A percentile compares a stretch with the other conserved stretches of the same genome.
Evolutionary conservation across 176 grass and related monocot species (phyloP).

Genomic region (Phoenix dactylifera): DNA sequence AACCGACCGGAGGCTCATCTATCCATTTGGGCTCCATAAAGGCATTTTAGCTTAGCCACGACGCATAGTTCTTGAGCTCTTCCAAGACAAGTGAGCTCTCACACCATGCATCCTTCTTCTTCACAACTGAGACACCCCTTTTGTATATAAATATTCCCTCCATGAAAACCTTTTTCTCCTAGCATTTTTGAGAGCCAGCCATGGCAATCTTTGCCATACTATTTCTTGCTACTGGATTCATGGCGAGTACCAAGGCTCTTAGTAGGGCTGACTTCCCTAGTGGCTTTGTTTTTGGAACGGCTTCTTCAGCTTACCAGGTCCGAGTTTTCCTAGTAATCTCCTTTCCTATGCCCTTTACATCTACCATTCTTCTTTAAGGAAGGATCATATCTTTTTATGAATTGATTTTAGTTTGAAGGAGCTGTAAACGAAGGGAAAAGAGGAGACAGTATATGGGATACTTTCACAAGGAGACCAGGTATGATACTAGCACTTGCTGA

Average conservation of each 20-base stretch:
- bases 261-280: slow-evolving; percentile 72
- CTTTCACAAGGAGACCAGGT: slow-evolving; percentile 65
- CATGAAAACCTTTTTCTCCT: not conserved
- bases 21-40: not conserved
- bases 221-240: slow-evolving; percentile 42
- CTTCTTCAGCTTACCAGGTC: slow-evolving; percentile 92
- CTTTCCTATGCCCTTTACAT: not conserved
- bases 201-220: slow-evolving; percentile 43
- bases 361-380: too few relatives aligned
- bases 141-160: too few relatives aligned
- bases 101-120: not conserved
- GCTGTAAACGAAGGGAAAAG: slow-evolving; percentile 71
- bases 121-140: too few relatives aligned
- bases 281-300: slow-evolving; percentile 85
- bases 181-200: slow-evolving; percentile 5
- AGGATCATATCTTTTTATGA: slow-evolving; percentile 1
- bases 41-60: not conserved
- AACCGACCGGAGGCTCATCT: not conserved
- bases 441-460: slow-evolving; percentile 91
- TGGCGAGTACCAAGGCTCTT: slow-evolving; percentile 38
- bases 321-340: not conserved
- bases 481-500: slow-evolving; percentile 4
- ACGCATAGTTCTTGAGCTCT: not conserved
- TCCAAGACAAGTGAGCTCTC: not conserved
- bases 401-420: slow-evolving; percentile 66